A percentile compares a stretch with the other conserved stretches of the same genome.
These are phyloP conservation scores for Neurospora hispaniola DNA, from an alignment of 495 filamentous ascomycete genomes.

Conservation along the genomic window DNA sequence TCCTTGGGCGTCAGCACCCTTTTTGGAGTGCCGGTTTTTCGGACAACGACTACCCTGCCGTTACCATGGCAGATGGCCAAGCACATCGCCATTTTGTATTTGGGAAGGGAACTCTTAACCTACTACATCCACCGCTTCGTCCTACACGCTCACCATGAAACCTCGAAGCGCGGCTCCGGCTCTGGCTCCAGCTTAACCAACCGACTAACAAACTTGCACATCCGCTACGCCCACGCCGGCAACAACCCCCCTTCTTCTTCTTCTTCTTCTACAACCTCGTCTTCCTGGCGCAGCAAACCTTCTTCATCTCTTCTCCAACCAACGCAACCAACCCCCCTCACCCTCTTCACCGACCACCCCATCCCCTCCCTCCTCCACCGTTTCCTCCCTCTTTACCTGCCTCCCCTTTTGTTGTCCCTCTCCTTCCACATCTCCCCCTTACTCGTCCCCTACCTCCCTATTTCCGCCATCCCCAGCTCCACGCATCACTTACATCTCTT, in stretches of 20 bases:
- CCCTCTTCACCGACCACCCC: slow-evolving; percentile 68
- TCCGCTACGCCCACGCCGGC: not conserved
- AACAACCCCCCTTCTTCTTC: slow-evolving; percentile 15
- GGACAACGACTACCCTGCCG: slow-evolving; percentile 32
- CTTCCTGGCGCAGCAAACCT: slow-evolving; percentile 52
- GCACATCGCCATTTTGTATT: slow-evolving; percentile 51
- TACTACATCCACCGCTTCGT: slow-evolving; percentile 67
- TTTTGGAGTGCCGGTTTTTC: slow-evolving; percentile 25
- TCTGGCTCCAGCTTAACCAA: slow-evolving; percentile 14
- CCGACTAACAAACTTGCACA: slow-evolving; percentile 13
- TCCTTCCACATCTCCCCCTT: not conserved
- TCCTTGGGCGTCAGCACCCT: slow-evolving; percentile 19
- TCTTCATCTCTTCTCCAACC: slow-evolving; percentile 35
- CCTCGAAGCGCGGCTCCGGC: slow-evolving; percentile 5
- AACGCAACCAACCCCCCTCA: slow-evolving; percentile 19
- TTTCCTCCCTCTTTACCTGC: slow-evolving; percentile 64
- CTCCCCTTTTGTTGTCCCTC: slow-evolving; percentile 33
- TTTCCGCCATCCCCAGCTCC: slow-evolving; percentile 22
- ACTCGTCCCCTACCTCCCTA: not conserved
- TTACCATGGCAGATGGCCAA: slow-evolving; percentile 45
- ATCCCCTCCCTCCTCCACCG: slow-evolving; percentile 55
- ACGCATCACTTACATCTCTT: slow-evolving; percentile 69
- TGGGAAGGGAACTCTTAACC: slow-evolving; percentile 45
- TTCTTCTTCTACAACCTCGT: slow-evolving; percentile 50
- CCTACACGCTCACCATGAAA: slow-evolving; percentile 41